These are phyloP conservation scores for Podospora conica DNA, from an alignment of 495 filamentous ascomycete species.

Conservation along the genomic window DNA sequence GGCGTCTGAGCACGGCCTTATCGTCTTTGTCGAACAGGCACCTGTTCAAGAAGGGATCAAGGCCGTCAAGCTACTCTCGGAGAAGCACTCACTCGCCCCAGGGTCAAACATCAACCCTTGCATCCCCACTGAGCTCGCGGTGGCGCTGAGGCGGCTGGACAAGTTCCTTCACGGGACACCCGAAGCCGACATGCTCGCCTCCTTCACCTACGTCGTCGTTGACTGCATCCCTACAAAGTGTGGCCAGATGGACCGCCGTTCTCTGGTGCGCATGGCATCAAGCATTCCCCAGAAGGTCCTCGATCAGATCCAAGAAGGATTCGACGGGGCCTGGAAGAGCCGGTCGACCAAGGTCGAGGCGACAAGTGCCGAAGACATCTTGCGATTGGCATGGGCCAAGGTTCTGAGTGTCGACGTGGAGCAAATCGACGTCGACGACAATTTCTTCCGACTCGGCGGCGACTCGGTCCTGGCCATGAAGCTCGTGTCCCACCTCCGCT, in stretches of 20 bases:
- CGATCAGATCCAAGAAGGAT: neutral
- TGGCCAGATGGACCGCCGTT: conserved; percentile 42
- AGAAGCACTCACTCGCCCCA: neutral
- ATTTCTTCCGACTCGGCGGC: conserved; percentile 55
- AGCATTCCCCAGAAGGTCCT: neutral
- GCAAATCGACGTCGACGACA: conserved; percentile 41
- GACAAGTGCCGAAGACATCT: conserved; percentile 17
- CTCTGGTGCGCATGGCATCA: conserved; percentile 5
- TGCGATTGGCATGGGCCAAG: conserved; percentile 20
- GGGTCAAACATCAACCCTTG: neutral
- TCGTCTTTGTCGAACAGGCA: conserved; percentile 5
- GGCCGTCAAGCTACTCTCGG: neutral
- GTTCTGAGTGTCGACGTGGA: conserved; percentile 10
- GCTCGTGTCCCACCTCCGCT: conserved; percentile 35
- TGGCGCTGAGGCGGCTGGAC: conserved; percentile 7
- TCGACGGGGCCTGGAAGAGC: conserved; percentile 10
- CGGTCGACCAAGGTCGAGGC: neutral
- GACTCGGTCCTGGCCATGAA: conserved; percentile 63
- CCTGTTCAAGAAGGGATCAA: neutral
- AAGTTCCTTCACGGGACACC: conserved; percentile 13
- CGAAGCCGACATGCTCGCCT: conserved; percentile 45
- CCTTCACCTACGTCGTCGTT: conserved; percentile 45
- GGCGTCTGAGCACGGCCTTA: neutral
- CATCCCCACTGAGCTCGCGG: neutral
- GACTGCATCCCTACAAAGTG: conserved; percentile 42